Conservation (phyloP, 257 asterid genomes). For the Ajuga chamaepitys region DNA sequence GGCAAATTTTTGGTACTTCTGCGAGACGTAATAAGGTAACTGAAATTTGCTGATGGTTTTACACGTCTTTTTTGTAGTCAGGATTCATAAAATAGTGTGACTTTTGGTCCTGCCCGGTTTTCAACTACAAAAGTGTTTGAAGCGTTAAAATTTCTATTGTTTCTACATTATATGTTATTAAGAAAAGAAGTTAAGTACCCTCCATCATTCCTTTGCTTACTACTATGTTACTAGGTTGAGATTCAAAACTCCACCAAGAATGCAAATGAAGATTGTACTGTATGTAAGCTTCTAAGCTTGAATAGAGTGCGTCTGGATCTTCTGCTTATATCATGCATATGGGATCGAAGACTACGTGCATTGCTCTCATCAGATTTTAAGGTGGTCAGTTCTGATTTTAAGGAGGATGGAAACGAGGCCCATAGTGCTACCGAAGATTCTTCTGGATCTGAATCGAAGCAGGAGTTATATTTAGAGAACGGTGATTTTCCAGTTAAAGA, state of each 20-base stretch:
- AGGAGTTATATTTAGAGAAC: slow-evolving; percentile 17
- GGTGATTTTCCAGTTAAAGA: slow-evolving; percentile 34
- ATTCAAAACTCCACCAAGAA: slow-evolving; percentile 36
- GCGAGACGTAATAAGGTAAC: not conserved
- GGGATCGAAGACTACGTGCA: slow-evolving; percentile 79
- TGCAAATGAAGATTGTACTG: slow-evolving; percentile 38
- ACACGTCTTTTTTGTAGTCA: not conserved
- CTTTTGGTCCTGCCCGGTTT: not conserved
- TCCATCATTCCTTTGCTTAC: slow-evolving; percentile 10
- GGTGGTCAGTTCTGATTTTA: slow-evolving; percentile 20
- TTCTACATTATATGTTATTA: not conserved
- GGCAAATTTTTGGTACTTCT: not conserved
- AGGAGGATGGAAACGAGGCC: slow-evolving; percentile 11
- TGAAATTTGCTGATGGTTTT: not conserved
- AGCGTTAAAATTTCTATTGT: not conserved
- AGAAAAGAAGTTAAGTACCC: not conserved
- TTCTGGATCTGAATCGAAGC: slow-evolving; percentile 26
- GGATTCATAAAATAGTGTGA: not conserved
- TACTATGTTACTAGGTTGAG: slow-evolving; percentile 42
- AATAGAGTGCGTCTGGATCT: slow-evolving; percentile 65
- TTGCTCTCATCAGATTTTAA: slow-evolving; percentile 49
- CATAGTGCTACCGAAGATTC: slow-evolving; percentile 27
- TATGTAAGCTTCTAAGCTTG: slow-evolving; percentile 49
- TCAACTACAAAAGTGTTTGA: not conserved
- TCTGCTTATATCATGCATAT: slow-evolving; percentile 60